Percentiles rank a stretch among this genome's conserved stretches.
phyloP scores from a whole-genome alignment of 768 basidiomycete species.

The Rhodosporidiobolus odoratus region DNA sequence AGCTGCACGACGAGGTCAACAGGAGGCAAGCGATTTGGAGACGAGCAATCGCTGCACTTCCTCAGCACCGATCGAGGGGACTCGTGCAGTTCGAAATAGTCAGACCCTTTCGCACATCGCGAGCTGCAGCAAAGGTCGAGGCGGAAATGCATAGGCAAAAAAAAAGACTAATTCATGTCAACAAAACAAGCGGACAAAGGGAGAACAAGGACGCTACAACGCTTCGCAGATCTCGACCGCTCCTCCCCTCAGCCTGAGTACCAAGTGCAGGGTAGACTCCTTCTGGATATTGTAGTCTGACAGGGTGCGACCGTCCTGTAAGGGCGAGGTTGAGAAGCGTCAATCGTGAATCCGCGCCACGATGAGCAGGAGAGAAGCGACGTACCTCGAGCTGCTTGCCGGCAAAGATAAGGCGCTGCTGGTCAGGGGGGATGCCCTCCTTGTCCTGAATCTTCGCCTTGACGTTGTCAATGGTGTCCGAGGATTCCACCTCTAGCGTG shows the following conservation, averaged over 20 bases:
- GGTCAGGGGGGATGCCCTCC: constrained; percentile 86
- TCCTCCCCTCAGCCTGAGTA: constrained; percentile 34
- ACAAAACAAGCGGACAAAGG: too few species aligned
- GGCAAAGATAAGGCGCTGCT: constrained; percentile 83
- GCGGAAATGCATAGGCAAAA: too few species aligned
- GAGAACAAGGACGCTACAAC: too few species aligned
- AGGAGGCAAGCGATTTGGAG: too few species aligned
- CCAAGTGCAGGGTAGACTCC: constrained; percentile 46
- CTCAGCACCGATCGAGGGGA: too few species aligned
- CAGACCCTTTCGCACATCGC: too few species aligned
- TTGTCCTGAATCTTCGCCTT: constrained; percentile 93
- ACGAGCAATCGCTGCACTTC: too few species aligned
- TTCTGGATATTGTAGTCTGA: constrained; percentile 49
- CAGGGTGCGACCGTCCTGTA: constrained; percentile 82
- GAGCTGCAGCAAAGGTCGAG: too few species aligned
- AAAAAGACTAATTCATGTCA: too few species aligned
- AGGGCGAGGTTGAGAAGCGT: constrained; percentile 54
- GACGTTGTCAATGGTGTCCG: constrained; percentile 86
- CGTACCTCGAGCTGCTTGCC: constrained; percentile 90
- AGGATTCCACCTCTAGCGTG: constrained; percentile 84
- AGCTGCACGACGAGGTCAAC: too few species aligned
- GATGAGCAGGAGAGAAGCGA: constrained; percentile 73
- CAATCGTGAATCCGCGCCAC: constrained; percentile 88
- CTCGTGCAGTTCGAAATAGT: too few species aligned
- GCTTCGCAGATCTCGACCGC: too few species aligned